A percentile compares a stretch with the other conserved stretches of the same genome.
Evolutionary conservation across 306 rosid genomes (phyloP).

Genomic region (Hippophae rhamnoides): DNA sequence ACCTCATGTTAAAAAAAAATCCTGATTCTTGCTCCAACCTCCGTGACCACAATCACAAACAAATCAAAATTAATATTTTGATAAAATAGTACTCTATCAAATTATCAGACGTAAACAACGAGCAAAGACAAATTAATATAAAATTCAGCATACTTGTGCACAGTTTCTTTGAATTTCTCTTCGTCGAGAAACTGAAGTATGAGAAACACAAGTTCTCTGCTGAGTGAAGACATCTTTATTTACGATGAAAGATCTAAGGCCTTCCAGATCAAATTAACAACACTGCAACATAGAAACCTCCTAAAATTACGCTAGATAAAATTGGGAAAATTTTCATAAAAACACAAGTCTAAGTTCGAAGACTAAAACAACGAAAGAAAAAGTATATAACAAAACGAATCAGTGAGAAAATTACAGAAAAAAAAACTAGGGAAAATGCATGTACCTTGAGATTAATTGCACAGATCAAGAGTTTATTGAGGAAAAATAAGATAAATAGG

Average conservation of each 20-base stretch:
- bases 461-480: conserved; percentile 57
- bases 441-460: conserved; percentile 32
- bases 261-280: conserved; percentile 50
- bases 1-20: conserved; percentile 94
- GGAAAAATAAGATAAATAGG: conserved; percentile 26
- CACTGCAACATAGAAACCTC: conserved; percentile 15
- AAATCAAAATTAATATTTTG: neutral
- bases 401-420: too few species aligned
- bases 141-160: conserved; percentile 59
- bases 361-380: too few species aligned
- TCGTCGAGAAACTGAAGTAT: conserved; percentile 99
- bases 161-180: conserved; percentile 96
- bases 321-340: neutral
- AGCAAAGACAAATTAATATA: neutral
- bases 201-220: conserved; percentile 98
- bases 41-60: conserved; percentile 31
- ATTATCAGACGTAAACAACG: neutral
- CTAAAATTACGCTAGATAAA: neutral
- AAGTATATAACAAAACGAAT: too few species aligned
- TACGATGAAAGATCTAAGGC: conserved; percentile 42
- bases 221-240: conserved; percentile 81
- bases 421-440: conserved; percentile 3
- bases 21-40: conserved; percentile 99
- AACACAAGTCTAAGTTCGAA: neutral
- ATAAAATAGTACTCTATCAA: neutral